Conservation (phyloP, 73 alveolate genomes). For the Paramecium primaurelia region DNA sequence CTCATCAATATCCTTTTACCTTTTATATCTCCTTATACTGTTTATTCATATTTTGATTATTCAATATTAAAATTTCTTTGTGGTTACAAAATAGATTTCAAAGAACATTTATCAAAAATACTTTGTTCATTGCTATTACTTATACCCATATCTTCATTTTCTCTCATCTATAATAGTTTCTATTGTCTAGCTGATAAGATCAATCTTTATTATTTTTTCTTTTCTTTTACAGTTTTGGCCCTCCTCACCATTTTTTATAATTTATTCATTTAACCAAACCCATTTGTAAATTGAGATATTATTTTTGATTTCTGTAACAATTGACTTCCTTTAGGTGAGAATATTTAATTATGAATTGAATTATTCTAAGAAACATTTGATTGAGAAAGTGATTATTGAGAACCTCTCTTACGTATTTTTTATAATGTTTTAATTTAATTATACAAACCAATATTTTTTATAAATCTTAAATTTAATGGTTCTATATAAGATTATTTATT, state of each 20-base stretch:
- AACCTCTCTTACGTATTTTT: background rate
- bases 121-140: background rate
- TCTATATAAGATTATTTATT: background rate
- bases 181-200: background rate
- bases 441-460: slow-evolving; percentile 11
- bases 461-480: slow-evolving; percentile 13
- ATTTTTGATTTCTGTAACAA: background rate
- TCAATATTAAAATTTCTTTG: slow-evolving; percentile 5
- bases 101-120: background rate
- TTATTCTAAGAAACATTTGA: background rate
- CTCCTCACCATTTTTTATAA: slow-evolving; percentile 10
- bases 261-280: slow-evolving; percentile 2
- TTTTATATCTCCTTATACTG: background rate
- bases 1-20: background rate
- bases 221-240: background rate
- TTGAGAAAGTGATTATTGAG: background rate
- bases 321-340: background rate
- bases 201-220: background rate
- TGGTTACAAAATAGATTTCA: background rate
- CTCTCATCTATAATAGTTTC: background rate
- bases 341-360: background rate
- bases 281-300: background rate
- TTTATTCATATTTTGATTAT: background rate
- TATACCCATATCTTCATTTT: background rate
- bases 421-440: background rate